Evolutionary conservation across 139 green algal species (phyloP), one percentile per base, ranked within the genome.

Genomic region (Coccomyxa sp.): DNA sequence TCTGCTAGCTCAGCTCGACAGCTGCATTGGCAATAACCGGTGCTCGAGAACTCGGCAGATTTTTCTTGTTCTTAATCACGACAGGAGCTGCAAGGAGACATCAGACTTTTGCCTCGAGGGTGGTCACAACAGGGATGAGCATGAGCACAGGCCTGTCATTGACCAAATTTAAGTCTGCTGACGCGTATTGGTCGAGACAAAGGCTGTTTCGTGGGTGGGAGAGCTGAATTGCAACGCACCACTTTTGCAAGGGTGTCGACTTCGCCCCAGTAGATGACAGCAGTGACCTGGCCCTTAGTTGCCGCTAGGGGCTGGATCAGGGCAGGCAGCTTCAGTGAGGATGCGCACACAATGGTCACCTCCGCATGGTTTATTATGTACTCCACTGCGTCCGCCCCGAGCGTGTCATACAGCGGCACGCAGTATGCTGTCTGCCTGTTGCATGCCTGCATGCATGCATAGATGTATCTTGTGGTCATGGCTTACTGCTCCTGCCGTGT

Each of bases 351-450:
- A 11, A 89, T 82, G 4, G 81, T 87, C 4, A 88, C 77, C 85
- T 95, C 93, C 1, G 91, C 89, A 85, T 98, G 95, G 76, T 93
- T 92, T 3, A 98, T 51, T 81, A 98, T 97, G 87, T 93, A 99
- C 85, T 98, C 91, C 18, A 99, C 88, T 0, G 96, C 94, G n/a
- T 93, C 89, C 78, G 96, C 93, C 12, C 96, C 96, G 81, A 99
- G 90, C 17, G 94, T 94, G 85, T 99, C 96, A 82, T 99, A 99
- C 82, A 99, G 87, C 0, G 96, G 96, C 27, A 99, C 93, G 85
- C 95, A 97, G 75, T 93, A 88, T 13, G 92, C 75, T 66, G 81
- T 93, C 86, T 96, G 91, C 30, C 93, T 89, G 91, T 98, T 98
- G 91, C 94, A 98, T 11, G 95, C 96, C 92, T 98, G 94, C 83